Base-by-base conservation (phyloP, 176 grass and related monocot species). In the Poa pratensis region DNA sequence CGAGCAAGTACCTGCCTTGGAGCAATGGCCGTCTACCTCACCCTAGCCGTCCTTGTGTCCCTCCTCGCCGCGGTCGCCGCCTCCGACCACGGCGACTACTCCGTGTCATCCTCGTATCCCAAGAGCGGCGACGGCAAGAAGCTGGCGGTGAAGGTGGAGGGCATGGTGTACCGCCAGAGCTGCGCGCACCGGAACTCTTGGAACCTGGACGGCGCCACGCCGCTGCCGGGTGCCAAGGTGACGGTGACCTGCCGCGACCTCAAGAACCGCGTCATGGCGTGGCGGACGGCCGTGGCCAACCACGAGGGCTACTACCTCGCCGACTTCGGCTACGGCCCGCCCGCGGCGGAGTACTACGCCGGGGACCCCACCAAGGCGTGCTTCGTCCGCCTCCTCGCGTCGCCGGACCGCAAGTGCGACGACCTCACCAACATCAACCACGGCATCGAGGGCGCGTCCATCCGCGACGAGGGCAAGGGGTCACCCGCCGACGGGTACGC, bases 201-300 rank as follows among this genome's bases (percentile, higher is more conserved):
- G 86, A 60, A 65, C 18, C 87, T 98, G 3, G 16, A 49, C 24
- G 88, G 74, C 45, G 81, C 91, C 15, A 68, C 8, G 85, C 81
- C 84, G n/a, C 84, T 98, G 74, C 84, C 76, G 6, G 11, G 46
- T 17, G 89, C 93, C 0, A 86, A 78, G 82, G 86, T 98, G 71
- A 62, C 51, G 19, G 66, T 98, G 9, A 94, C 89, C 39, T 98
- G 96, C 87, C 89, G 88, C 37, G 86, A 94, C 70, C n/a, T 5
- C 78, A 93, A 95, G 91, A 87, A 89, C 80, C 84, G 91, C 30
- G 85, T 86, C 6, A 52, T 69, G 80, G 76, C 65, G 48, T 92
- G 76, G 51, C 54, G 79, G 9, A 2, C 10, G 9, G 35, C 24
- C 46, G 2, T 2, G 17, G 69, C 89, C 69, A 81, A 98, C 58